Evolutionary conservation across 352 stramenopile genomes (phyloP).

Genomic region (Pythium diclinum): DNA sequence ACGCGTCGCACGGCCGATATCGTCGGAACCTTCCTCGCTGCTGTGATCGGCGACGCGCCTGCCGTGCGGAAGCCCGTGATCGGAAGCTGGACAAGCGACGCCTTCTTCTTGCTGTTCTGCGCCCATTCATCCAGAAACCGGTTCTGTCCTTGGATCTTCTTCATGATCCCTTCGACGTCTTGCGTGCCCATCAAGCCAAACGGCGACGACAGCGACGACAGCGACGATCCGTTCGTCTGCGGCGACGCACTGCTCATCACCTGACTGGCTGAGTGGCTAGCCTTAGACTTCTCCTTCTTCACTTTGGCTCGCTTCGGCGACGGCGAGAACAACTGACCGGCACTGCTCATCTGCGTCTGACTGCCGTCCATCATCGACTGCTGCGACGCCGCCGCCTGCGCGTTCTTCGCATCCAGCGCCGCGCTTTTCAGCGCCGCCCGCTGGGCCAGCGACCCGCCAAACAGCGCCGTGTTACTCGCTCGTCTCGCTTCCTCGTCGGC

Average conservation of each 20-base stretch:
- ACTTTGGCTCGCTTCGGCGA: background rate
- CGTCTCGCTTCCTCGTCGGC: constrained; percentile 32
- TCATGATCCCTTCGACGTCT: constrained; percentile 26
- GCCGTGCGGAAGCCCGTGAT: constrained; percentile 7
- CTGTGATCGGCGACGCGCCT: background rate
- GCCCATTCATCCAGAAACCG: constrained; percentile 25
- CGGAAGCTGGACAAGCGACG: constrained; percentile 6
- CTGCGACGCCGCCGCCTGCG: background rate
- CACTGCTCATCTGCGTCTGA: constrained; percentile 19
- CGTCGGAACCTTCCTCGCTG: background rate
- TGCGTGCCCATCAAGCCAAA: constrained; percentile 27
- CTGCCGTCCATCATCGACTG: constrained; percentile 14
- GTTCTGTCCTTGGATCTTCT: constrained; percentile 25
- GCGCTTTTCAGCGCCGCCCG: constrained; percentile 27
- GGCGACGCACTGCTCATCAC: background rate
- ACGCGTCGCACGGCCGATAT: constrained; percentile 23
- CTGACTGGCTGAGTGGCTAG: background rate
- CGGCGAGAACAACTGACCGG: constrained; percentile 12
- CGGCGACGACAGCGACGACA: constrained; percentile 26
- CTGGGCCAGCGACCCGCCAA: constrained; percentile 24
- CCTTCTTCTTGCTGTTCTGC: constrained; percentile 12
- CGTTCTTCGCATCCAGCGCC: constrained; percentile 35
- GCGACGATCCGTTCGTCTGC: constrained; percentile 10
- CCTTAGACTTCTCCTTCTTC: background rate
- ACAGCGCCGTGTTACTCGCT: constrained; percentile 21